phyloP scores from a whole-genome alignment of 1,284 basidiomycete species.

The Grifola frondosa region DNA sequence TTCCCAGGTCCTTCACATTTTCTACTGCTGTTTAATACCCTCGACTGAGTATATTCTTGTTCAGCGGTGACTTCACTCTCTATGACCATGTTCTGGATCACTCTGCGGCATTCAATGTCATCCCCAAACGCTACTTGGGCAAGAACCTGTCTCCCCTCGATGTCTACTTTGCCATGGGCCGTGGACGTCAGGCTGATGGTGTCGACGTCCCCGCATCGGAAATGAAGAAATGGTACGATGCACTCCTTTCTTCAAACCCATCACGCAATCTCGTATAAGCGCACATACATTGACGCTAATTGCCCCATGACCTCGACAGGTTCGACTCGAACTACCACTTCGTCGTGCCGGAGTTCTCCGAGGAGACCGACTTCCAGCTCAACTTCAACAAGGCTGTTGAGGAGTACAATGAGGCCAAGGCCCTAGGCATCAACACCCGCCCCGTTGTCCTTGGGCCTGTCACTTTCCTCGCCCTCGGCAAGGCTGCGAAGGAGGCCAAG shows the following conservation, averaged over 20 bases:
- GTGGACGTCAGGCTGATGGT: constrained; percentile 91
- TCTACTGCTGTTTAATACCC: constrained; percentile 4
- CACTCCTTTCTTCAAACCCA: no score
- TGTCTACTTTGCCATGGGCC: constrained; percentile 98
- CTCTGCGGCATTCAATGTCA: constrained; percentile 94
- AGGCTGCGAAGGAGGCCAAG: constrained; percentile 86
- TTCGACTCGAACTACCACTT: constrained; percentile 99
- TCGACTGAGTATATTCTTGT: constrained; percentile 15
- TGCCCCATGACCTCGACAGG: constrained; percentile 54
- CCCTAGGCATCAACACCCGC: constrained; percentile 86
- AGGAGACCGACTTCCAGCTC: constrained; percentile 92
- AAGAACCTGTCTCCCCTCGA: constrained; percentile 89
- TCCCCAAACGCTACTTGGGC: constrained; percentile 92
- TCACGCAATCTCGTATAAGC: not conserved
- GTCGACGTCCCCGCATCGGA: constrained; percentile 98
- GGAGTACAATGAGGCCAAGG: constrained; percentile 96
- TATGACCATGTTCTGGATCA: constrained; percentile 99
- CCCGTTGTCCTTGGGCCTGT: constrained; percentile 96
- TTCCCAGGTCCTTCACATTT: constrained; percentile 73
- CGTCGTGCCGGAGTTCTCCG: constrained; percentile 96
- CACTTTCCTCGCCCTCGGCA: constrained; percentile 94
- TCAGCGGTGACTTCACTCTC: constrained; percentile 95
- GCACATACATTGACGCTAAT: not conserved
- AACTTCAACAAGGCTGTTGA: constrained; percentile 94
- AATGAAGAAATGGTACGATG: constrained; percentile 96